phyloP scores from a whole-genome alignment of 169 alveolate species.

The Cyclospora cayetanensis region DNA sequence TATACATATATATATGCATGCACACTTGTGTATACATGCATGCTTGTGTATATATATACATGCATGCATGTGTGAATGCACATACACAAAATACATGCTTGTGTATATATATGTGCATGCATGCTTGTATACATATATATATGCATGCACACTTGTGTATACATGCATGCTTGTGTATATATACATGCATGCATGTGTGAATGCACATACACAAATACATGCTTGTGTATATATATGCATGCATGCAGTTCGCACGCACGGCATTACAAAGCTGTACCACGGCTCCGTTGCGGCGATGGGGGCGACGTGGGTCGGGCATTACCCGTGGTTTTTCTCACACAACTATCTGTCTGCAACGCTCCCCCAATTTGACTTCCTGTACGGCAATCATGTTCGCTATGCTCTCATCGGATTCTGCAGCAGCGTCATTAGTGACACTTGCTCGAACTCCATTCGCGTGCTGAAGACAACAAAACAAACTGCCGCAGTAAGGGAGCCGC shows the following conservation, averaged over 20 bases:
- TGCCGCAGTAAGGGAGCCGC: conserved; percentile 48
- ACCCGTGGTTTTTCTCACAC: conserved; percentile 90
- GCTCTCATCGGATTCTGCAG: conserved; percentile 86
- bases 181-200: too few species aligned
- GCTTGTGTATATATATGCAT: too few species aligned
- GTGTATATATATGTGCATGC: too few species aligned
- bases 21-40: too few species aligned
- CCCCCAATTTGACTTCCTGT: conserved; percentile 78
- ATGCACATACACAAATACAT: too few species aligned
- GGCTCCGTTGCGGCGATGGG: conserved; percentile 83
- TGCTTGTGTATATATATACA: too few species aligned
- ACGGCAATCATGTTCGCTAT: conserved; percentile 76
- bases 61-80: too few species aligned
- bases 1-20: too few species aligned
- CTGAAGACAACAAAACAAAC: conserved; percentile 86
- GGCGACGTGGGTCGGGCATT: conserved; percentile 84
- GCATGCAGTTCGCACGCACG: conserved; percentile 75
- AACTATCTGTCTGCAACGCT: conserved; percentile 82
- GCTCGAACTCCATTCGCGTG: conserved; percentile 86
- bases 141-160: too few species aligned
- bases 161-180: too few species aligned
- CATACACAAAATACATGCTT: too few species aligned
- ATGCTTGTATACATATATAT: too few species aligned
- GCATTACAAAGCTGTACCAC: conserved; percentile 79
- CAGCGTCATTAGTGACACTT: conserved; percentile 83